Conservation (phyloP, 352 stramenopile genomes). For the Pythium sukuiense region DNA sequence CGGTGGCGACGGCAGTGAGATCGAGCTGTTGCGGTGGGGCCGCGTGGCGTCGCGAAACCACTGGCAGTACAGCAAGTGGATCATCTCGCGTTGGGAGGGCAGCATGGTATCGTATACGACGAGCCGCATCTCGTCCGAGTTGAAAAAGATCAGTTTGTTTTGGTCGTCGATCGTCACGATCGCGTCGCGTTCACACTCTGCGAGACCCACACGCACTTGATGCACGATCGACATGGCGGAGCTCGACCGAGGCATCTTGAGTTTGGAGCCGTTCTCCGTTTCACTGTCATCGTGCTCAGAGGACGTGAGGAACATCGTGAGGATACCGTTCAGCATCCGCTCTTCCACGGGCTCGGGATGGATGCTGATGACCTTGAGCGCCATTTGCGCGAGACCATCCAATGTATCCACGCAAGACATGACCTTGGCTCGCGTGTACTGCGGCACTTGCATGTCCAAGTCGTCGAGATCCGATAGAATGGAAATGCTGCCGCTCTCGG, state of each 20-base stretch:
- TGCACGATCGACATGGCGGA: conserved; percentile 40
- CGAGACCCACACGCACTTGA: conserved; percentile 42
- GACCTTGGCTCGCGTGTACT: conserved; percentile 69
- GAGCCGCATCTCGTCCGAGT: conserved; percentile 63
- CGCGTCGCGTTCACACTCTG: conserved; percentile 32
- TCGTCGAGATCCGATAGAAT: conserved; percentile 76
- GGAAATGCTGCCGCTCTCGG: conserved; percentile 42
- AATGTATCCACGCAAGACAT: conserved; percentile 68
- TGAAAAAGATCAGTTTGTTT: conserved; percentile 65
- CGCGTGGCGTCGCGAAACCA: conserved; percentile 45
- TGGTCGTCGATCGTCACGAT: conserved; percentile 52
- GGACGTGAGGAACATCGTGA: conserved; percentile 40
- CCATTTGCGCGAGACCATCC: conserved; percentile 52
- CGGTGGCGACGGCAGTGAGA: conserved; percentile 8
- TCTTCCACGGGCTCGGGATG: conserved; percentile 66
- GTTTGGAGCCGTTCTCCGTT: conserved; percentile 32
- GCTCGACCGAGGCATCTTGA: conserved; percentile 44
- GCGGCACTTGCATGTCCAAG: conserved; percentile 69
- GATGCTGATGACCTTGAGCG: conserved; percentile 67
- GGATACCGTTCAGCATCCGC: conserved; percentile 51
- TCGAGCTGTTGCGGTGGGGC: conserved; percentile 17
- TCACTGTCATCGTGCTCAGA: conserved; percentile 41
- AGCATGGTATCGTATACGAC: conserved; percentile 68
- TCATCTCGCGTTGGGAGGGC: conserved; percentile 60
- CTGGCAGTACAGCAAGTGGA: conserved; percentile 62